A percentile compares a stretch with the other conserved stretches of the same genome.
phyloP scores from a whole-genome alignment of 2,329 filamentous ascomycete genomes.

The Microascus cirrosus region DNA sequence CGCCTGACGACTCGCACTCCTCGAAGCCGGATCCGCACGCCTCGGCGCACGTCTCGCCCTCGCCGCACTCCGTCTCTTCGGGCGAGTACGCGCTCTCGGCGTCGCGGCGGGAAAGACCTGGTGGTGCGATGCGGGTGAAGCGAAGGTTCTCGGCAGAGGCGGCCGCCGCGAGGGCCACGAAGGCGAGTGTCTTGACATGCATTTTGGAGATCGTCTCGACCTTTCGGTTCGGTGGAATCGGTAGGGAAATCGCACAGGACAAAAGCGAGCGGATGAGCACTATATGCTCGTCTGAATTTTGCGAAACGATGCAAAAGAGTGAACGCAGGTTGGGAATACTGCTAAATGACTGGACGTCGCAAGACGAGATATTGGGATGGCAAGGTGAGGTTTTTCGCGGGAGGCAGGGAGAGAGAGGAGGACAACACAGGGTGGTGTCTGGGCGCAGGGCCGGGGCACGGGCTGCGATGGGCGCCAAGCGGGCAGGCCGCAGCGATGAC shows the following conservation, averaged over 20 bases:
- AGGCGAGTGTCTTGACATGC: conserved; percentile 9
- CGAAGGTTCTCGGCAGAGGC: conserved; percentile 14
- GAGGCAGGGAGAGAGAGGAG: neutral
- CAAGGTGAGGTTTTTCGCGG: neutral
- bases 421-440: neutral
- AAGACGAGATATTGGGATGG: neutral
- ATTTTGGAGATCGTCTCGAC: neutral
- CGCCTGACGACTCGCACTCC: conserved; percentile 37
- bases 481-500: no score
- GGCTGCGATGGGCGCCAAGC: no score
- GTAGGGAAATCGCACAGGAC: neutral
- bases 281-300: neutral
- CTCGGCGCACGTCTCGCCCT: conserved; percentile 39
- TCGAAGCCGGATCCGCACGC: conserved; percentile 40
- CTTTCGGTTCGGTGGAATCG: neutral
- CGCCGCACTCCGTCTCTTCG: conserved; percentile 33
- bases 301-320: neutral
- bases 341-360: neutral
- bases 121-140: conserved; percentile 21
- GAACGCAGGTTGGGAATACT: conserved; percentile 5
- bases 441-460: no score
- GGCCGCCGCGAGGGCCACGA: conserved; percentile 21
- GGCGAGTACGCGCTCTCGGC: conserved; percentile 33
- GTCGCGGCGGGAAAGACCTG: conserved; percentile 32
- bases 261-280: neutral